A percentile compares a stretch with the other conserved stretches of the same genome.
phyloP scores from a whole-genome alignment of 768 basidiomycete species.

The Bullera alba region DNA sequence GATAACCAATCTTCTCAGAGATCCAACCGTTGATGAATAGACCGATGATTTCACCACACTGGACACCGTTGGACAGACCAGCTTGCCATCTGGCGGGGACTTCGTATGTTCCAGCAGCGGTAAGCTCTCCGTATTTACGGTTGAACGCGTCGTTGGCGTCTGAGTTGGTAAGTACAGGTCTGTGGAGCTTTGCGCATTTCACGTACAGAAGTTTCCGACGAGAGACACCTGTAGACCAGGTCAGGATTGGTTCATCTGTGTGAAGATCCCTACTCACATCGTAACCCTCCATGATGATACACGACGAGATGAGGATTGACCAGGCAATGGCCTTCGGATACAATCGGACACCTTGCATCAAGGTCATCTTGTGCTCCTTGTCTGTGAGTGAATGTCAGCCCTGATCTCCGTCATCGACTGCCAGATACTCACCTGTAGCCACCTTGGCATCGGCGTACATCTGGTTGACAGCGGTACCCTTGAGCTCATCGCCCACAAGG shows the following conservation, averaged over 20 bases:
- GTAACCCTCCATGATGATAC: conserved; percentile 44
- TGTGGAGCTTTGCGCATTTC: too few relatives aligned
- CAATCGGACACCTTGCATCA: conserved; percentile 39
- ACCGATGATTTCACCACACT: conserved; percentile 46
- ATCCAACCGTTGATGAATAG: conserved; percentile 44
- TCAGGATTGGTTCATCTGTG: neutral
- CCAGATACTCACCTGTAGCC: neutral
- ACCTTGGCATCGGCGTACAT: neutral
- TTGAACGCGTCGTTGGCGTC: conserved; percentile 43
- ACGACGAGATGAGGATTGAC: conserved; percentile 34
- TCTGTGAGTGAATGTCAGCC: conserved; percentile 13
- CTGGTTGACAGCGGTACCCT: too few relatives aligned
- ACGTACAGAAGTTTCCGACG: too few relatives aligned
- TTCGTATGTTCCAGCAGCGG: conserved; percentile 37
- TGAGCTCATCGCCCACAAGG: too few relatives aligned
- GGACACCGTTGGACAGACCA: conserved; percentile 46
- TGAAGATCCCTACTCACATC: conserved; percentile 25
- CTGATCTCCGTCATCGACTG: neutral
- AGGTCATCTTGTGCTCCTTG: conserved; percentile 44
- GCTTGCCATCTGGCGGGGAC: conserved; percentile 48
- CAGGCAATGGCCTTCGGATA: conserved; percentile 47
- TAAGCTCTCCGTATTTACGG: conserved; percentile 31
- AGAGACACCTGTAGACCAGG: too few relatives aligned
- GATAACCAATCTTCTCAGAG: conserved; percentile 46
- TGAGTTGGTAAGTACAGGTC: too few relatives aligned